phyloP scores from a whole-genome alignment of 768 basidiomycete genomes.

The Boletus reticulatus region DNA sequence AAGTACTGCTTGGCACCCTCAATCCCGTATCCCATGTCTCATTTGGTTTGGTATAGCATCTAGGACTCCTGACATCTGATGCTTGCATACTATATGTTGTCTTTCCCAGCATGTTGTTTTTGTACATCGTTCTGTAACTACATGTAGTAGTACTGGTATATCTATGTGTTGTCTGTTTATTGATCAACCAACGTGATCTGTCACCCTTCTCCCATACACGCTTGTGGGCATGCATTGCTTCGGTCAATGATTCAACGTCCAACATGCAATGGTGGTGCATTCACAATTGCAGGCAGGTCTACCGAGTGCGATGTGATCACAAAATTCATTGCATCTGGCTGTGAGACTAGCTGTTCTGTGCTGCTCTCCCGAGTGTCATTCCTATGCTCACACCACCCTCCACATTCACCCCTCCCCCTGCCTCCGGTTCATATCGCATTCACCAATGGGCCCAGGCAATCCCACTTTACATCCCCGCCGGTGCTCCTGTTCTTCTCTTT shows the following conservation, averaged over 20 bases:
- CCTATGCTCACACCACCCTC: constrained; percentile 32
- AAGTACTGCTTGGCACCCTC: no score
- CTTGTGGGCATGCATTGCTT: constrained; percentile 69
- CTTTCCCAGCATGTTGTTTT: no score
- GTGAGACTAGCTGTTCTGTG: constrained; percentile 38
- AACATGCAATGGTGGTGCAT: constrained; percentile 52
- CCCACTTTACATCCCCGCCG: constrained; percentile 31
- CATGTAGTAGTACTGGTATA: no score
- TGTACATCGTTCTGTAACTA: no score
- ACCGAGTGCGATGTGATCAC: constrained; percentile 57
- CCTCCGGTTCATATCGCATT: constrained; percentile 16
- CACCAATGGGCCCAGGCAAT: constrained; percentile 32
- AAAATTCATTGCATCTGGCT: constrained; percentile 58
- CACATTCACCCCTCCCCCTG: neutral
- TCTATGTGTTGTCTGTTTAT: no score
- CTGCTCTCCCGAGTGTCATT: constrained; percentile 51
- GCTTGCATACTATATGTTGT: no score
- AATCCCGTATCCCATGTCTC: no score
- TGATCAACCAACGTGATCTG: no score
- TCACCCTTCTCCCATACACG: constrained; percentile 41
- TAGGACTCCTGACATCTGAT: no score
- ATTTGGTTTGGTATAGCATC: no score
- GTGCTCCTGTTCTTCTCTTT: constrained; percentile 30
- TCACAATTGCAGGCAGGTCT: constrained; percentile 65
- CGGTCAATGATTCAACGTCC: no score